Percentiles rank a stretch among this genome's conserved stretches.
phyloP scores from a whole-genome alignment of 2,329 filamentous ascomycete genomes.

The Coniochaeta sp. region DNA sequence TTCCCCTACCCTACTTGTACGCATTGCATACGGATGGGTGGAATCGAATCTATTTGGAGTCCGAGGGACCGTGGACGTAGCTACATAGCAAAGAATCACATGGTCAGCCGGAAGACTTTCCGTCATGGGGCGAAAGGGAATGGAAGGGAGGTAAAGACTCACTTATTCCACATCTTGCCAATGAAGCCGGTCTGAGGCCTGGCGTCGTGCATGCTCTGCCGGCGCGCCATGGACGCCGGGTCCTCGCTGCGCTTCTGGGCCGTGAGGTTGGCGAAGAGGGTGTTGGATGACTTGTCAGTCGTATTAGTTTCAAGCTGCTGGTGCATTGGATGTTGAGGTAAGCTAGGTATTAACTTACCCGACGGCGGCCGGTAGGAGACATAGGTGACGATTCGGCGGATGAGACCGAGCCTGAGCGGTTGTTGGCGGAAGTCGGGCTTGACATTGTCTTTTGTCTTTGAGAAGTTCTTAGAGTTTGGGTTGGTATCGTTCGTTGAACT shows the following conservation, averaged over 20 bases:
- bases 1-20: too few relatives aligned
- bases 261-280: conserved; percentile 44
- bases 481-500: not conserved
- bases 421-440: not conserved
- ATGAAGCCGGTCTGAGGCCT: conserved; percentile 41
- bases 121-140: not conserved
- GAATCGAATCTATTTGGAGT: not conserved
- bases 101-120: not conserved
- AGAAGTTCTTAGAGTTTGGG: too few relatives aligned
- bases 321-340: not conserved
- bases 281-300: conserved; percentile 13
- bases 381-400: conserved; percentile 10
- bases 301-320: not conserved
- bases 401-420: conserved; percentile 17
- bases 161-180: conserved; percentile 52
- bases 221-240: conserved; percentile 35
- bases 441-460: conserved; percentile 5
- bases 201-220: conserved; percentile 49
- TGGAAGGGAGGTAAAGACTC: conserved; percentile 14
- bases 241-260: conserved; percentile 42
- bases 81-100: not conserved
- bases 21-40: not conserved
- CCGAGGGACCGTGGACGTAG: conserved; percentile 1
- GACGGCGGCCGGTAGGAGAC: not conserved
- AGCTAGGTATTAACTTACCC: not conserved